Evolutionary conservation across 768 basidiomycete species (phyloP).

Genomic region (Pleurotus giganteus): DNA sequence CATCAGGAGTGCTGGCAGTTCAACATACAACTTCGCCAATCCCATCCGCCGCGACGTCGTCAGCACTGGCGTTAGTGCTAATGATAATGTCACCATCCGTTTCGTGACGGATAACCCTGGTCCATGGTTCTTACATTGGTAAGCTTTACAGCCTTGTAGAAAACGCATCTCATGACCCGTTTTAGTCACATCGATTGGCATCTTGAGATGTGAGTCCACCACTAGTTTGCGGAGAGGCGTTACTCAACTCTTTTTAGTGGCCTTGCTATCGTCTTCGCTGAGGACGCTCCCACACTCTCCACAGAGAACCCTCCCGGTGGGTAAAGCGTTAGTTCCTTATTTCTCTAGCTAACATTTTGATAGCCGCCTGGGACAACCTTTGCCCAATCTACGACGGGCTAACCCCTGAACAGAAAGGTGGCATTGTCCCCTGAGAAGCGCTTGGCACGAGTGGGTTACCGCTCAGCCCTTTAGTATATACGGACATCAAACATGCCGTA

Average conservation of each 20-base stretch:
- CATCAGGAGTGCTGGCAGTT: conserved; percentile 37
- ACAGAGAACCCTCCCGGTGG: not conserved
- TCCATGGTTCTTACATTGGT: conserved; percentile 45
- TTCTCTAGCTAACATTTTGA: not conserved
- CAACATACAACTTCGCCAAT: conserved; percentile 40
- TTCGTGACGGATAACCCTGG: conserved; percentile 53
- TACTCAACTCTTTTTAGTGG: not conserved
- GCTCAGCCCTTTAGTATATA: too few relatives aligned
- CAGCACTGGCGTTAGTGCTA: conserved; percentile 24
- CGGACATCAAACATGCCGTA: too few relatives aligned
- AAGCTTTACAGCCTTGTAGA: not conserved
- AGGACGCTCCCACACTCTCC: not conserved
- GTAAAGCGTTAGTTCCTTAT: conserved; percentile 12
- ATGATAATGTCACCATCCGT: conserved; percentile 42
- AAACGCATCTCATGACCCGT: not conserved
- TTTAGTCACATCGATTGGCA: not conserved
- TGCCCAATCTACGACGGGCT: not conserved
- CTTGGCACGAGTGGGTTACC: too few relatives aligned
- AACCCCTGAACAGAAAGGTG: not conserved
- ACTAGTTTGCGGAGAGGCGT: not conserved
- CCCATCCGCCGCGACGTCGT: conserved; percentile 32
- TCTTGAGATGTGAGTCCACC: not conserved
- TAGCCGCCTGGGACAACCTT: not conserved
- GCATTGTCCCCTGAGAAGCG: not conserved
- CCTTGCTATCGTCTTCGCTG: not conserved